These are phyloP conservation scores for Naumovozyma castellii DNA, from an alignment of 805 yeast species.

Conservation along the genomic window DNA sequence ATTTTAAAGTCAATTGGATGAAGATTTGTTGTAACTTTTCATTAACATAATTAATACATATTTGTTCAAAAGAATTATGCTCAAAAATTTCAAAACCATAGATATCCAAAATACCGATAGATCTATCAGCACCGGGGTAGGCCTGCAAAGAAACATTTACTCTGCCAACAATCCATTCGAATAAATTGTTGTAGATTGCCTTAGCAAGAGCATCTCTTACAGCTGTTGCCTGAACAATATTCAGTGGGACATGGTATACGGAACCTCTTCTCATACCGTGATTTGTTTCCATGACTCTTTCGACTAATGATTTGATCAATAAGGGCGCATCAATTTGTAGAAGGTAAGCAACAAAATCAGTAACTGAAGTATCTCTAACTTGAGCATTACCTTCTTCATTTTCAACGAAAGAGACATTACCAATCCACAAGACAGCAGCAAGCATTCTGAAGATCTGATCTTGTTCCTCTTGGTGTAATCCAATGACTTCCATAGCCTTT, in stretches of 20 bases:
- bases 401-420: slow-evolving; percentile 79
- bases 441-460: slow-evolving; percentile 81
- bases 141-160: slow-evolving; percentile 71
- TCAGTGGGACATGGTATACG: slow-evolving; percentile 87
- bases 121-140: slow-evolving; percentile 44
- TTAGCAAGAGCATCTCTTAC: slow-evolving; percentile 93
- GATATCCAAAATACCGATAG: slow-evolving; percentile 90
- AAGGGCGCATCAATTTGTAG: slow-evolving; percentile 66
- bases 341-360: slow-evolving; percentile 87
- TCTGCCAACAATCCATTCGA: slow-evolving; percentile 93
- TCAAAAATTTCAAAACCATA: slow-evolving; percentile 95
- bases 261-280: slow-evolving; percentile 89
- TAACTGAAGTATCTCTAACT: slow-evolving; percentile 79
- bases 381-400: slow-evolving; percentile 80
- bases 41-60: slow-evolving; percentile 91
- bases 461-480: slow-evolving; percentile 72
- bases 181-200: slow-evolving; percentile 83
- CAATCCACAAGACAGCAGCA: slow-evolving; percentile 87
- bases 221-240: slow-evolving; percentile 85
- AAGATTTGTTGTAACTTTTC: slow-evolving; percentile 95
- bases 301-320: slow-evolving; percentile 58
- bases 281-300: slow-evolving; percentile 79
- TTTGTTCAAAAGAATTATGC: slow-evolving; percentile 88
- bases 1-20: slow-evolving; percentile 87
- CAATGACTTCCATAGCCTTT: slow-evolving; percentile 81